Base-by-base conservation (phyloP, 441 rosid species). In the Gossypium gossypioides region DNA sequence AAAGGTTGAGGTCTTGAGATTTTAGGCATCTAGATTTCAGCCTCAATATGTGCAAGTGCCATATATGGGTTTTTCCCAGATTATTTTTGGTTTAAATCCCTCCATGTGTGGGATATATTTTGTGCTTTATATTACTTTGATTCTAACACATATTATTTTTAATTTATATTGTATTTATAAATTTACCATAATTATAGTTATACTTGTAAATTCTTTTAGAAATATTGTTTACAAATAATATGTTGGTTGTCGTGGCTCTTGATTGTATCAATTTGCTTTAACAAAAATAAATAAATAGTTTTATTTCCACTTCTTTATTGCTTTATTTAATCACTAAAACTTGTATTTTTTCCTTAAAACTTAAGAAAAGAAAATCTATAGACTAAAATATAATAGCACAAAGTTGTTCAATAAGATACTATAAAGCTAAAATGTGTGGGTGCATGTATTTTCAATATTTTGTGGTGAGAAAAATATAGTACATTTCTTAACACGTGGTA, bases 181-280 rank as follows among this genome's bases (percentile, higher is more conserved):
- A 27, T 0, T 27, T 27, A 27, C 32, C 32, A 27, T 27, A 27
- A 4, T 27, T 27, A 27, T 27, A 3, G 5, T 3, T 27, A 27
- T 27, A 27, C 32, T 27, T 27, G 32, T 3, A 27, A 27, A 27
- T 4, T 27, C 1, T 27, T 27, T 0, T 27, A 4, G 5, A 4
- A 27, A 27, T 4, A 27, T 27, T 27, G 6, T 27, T 27, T 27
- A 27, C 1, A 1, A 27, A 27, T 4, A 22, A 50, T 46, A 61
- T 21, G 73, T 76, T 56, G 76, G 73, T 81, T 71, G 40, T 48
- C 67, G 69, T 72, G 70, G 79, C 16, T 25, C 25, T 76, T 76
- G 55, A 65, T 68, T 64, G 15, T 58, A 58, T 29, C 78, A 83
- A 79, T 22, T 81, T 81, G 78, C 80, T 84, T 80, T 80, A 55